These are phyloP conservation scores for Pseudozyma thailandica DNA, from an alignment of 1,284 basidiomycete genomes.

Conservation along the genomic window DNA sequence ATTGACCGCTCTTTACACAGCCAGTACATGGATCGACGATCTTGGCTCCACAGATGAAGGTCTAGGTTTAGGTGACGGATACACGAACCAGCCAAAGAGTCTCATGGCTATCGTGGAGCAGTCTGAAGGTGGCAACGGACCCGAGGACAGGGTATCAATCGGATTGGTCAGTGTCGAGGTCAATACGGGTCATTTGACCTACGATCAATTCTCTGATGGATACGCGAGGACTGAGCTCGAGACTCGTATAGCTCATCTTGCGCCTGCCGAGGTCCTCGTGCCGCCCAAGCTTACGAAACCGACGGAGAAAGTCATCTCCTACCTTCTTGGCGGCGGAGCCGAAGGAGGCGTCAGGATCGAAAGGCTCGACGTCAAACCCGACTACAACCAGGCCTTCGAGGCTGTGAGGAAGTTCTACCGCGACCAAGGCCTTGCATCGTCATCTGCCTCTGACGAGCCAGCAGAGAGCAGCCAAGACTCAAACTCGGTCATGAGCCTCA, in stretches of 20 bases:
- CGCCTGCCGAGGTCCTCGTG: conserved; percentile 84
- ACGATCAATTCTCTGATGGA: conserved; percentile 77
- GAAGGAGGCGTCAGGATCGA: conserved; percentile 73
- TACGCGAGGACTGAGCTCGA: conserved; percentile 60
- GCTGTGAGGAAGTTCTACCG: conserved; percentile 78
- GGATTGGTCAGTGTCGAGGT: conserved; percentile 84
- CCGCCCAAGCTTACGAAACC: conserved; percentile 74
- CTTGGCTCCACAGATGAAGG: conserved; percentile 73
- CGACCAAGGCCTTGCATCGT: conserved; percentile 7
- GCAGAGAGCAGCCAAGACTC: not conserved
- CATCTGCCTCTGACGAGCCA: not conserved
- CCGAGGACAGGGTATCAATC: conserved; percentile 75
- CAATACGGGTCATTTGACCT: conserved; percentile 88
- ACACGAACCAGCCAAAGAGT: conserved; percentile 46
- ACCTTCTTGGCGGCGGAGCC: conserved; percentile 72
- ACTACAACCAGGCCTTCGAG: conserved; percentile 80
- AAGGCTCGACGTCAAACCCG: conserved; percentile 73
- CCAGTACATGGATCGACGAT: conserved; percentile 85
- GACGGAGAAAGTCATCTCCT: conserved; percentile 79
- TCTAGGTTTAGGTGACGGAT: conserved; percentile 14
- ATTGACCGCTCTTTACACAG: conserved; percentile 84
- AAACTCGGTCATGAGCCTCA: conserved; percentile 23
- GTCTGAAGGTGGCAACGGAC: conserved; percentile 71
- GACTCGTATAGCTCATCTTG: conserved; percentile 67
- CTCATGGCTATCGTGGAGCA: conserved; percentile 75